Percentiles rank a stretch among this genome's conserved stretches.
Conservation (phyloP, 805 yeast species). For the Lipomyces yamanashiensis region DNA sequence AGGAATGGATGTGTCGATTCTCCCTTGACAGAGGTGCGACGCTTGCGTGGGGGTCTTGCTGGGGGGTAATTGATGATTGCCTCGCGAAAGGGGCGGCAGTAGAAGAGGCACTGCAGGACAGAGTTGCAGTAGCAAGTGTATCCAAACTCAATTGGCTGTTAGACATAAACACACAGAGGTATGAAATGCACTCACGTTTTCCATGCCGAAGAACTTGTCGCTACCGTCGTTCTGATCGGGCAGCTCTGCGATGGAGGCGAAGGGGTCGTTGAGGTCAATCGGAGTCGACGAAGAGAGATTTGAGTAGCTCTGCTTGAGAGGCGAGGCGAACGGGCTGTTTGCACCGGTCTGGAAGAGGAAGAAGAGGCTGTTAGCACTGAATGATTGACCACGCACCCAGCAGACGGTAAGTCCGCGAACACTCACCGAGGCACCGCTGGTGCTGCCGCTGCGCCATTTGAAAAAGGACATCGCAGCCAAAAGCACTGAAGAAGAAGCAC, state of each 20-base stretch:
- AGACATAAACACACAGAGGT: background rate
- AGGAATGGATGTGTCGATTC: constrained; percentile 28
- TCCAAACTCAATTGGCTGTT: constrained; percentile 52
- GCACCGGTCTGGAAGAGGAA: background rate
- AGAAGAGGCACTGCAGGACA: constrained; percentile 83
- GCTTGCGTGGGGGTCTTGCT: constrained; percentile 20
- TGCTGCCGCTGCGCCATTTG: constrained; percentile 30
- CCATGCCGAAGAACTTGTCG: constrained; percentile 50
- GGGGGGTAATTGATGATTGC: constrained; percentile 57
- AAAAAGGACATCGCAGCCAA: constrained; percentile 27
- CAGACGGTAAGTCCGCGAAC: background rate
- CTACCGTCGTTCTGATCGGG: constrained; percentile 30
- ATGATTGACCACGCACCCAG: background rate
- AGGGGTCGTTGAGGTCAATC: background rate
- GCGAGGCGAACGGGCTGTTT: background rate
- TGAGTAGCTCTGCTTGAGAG: background rate
- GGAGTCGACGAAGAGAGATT: background rate
- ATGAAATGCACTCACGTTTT: constrained; percentile 41
- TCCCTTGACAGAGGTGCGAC: constrained; percentile 31
- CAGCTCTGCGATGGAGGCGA: constrained; percentile 5
- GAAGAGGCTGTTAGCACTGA: background rate
- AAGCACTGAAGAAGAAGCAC: background rate
- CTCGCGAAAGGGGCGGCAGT: constrained; percentile 69
- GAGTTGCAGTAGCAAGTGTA: constrained; percentile 92
- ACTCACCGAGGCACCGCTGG: constrained; percentile 16